These are phyloP conservation scores for Sanghuangporus sanghuang DNA, from an alignment of 1,284 basidiomycete species.

Conservation along the genomic window DNA sequence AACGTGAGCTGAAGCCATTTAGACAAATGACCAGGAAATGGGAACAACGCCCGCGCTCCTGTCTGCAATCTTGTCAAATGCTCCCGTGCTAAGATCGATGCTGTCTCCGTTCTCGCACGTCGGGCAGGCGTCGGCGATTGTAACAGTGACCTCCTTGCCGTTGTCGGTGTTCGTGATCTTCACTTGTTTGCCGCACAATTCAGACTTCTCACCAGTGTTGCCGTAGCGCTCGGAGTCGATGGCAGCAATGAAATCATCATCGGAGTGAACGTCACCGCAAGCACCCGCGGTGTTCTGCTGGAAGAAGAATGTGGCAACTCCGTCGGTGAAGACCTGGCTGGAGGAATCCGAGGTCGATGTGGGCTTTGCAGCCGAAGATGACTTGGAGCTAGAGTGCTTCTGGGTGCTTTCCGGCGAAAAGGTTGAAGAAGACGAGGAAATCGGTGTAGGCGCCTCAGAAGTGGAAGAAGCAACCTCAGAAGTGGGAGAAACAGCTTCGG, in stretches of 20 bases:
- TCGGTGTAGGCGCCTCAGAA: neutral
- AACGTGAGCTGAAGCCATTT: constrained; percentile 21
- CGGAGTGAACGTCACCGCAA: constrained; percentile 64
- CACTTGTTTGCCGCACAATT: constrained; percentile 63
- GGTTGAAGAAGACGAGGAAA: neutral
- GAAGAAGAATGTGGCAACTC: constrained; percentile 55
- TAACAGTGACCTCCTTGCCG: constrained; percentile 54
- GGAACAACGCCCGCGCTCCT: constrained; percentile 52
- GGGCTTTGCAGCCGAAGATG: constrained; percentile 15
- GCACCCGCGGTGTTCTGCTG: constrained; percentile 69
- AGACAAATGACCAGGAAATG: constrained; percentile 47
- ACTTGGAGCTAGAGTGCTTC: constrained; percentile 1
- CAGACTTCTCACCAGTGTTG: constrained; percentile 38
- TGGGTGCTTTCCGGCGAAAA: constrained; percentile 14
- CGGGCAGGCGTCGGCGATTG: constrained; percentile 81
- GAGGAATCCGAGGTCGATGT: constrained; percentile 7
- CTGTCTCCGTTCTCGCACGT: constrained; percentile 62
- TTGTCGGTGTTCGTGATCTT: constrained; percentile 57
- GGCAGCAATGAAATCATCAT: constrained; percentile 68
- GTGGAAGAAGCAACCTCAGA: too few species aligned
- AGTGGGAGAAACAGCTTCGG: neutral
- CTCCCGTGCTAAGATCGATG: constrained; percentile 76
- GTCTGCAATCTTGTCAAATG: constrained; percentile 62
- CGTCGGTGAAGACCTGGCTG: constrained; percentile 21
- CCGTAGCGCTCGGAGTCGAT: constrained; percentile 53